Evolutionary conservation across 495 filamentous ascomycete genomes (phyloP), one percentile per base, ranked within the genome.

Genomic region (Pseudevernia furfuracea): DNA sequence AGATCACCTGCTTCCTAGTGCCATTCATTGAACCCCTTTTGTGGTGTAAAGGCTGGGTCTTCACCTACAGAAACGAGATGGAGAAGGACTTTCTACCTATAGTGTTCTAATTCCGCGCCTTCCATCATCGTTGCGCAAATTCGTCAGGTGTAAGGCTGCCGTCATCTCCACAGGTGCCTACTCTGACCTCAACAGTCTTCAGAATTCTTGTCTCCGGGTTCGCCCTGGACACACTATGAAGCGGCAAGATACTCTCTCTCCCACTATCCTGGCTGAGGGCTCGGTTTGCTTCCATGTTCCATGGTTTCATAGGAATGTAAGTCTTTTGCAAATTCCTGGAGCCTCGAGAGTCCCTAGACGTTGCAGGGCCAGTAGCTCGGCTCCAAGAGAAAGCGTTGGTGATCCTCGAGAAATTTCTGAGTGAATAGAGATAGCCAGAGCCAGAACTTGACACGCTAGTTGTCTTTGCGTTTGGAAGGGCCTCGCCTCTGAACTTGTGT

Each of bases 121-220:
- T 32, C 15, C 49, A 32, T 53, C 8, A n/a, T 4, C 28, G 49
- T 53, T 53, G 49, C 49, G 4, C 49, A 53, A 19, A 32, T 4
- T 53, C 2, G 49, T 53, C 49, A 34, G 49, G 7, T 32, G 49
- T 28, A 32, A 19, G 49, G 49, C 28, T 19, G 12, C 49, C 15
- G 28, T 53, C 49, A 30, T 19, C 28, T 19, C 28, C 49, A 53
- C 12, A 32, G 49, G 11, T 32, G 49, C 49, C 49, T 7, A 53
- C 49, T 32, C 49, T 53, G 49, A 53, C 49, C 32, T 53, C 49
- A 53, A 53, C 49, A 53, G 49, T 53, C 28, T 53, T 53, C 49
- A 11, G 19, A 32, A 53, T 53, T 32, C 49, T 28, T 21, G 49
- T 19, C 12, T 53, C 49, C 49, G 15, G 28, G 28, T 53, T 53